These are phyloP conservation scores for Xylariaceae sp. DNA, from an alignment of 2,329 filamentous ascomycete species.

Conservation along the genomic window DNA sequence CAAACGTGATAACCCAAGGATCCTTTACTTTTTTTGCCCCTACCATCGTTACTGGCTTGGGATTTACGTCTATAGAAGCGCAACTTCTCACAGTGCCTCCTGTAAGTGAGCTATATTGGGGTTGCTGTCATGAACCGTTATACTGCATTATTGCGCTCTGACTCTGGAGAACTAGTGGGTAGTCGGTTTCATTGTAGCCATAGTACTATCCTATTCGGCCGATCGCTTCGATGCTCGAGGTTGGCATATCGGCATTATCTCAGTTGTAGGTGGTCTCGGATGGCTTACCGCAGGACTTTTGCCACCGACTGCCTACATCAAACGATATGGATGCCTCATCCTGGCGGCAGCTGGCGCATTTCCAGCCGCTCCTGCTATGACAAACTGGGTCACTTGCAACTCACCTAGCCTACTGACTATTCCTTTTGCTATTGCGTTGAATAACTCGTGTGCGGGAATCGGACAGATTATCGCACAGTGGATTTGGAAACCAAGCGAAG, in stretches of 20 bases:
- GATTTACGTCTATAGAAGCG: slow-evolving; percentile 37
- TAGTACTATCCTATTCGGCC: slow-evolving; percentile 34
- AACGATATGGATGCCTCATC: slow-evolving; percentile 45
- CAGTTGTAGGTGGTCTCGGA: slow-evolving; percentile 38
- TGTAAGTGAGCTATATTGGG: too few relatives aligned
- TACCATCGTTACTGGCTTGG: slow-evolving; percentile 54
- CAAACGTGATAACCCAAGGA: slow-evolving; percentile 36
- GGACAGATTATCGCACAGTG: slow-evolving; percentile 48
- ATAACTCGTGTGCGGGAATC: slow-evolving; percentile 46
- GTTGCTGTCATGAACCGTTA: too few relatives aligned
- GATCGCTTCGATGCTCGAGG: slow-evolving; percentile 35
- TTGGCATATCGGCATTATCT: slow-evolving; percentile 36
- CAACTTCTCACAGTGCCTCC: slow-evolving; percentile 39
- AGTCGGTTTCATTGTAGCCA: slow-evolving; percentile 35
- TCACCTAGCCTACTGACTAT: slow-evolving; percentile 45
- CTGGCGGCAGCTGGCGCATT: slow-evolving; percentile 46
- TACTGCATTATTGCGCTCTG: too few relatives aligned
- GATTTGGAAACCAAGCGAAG: slow-evolving; percentile 45
- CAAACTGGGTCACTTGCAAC: slow-evolving; percentile 48
- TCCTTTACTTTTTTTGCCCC: slow-evolving; percentile 59
- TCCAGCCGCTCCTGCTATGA: slow-evolving; percentile 44
- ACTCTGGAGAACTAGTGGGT: too few relatives aligned
- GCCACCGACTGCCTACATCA: slow-evolving; percentile 31
- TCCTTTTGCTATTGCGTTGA: slow-evolving; percentile 45
- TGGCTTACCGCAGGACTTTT: slow-evolving; percentile 42